Evolutionary conservation across 768 basidiomycete species (phyloP).

Genomic region (Sistotremastrum niveocremeum): DNA sequence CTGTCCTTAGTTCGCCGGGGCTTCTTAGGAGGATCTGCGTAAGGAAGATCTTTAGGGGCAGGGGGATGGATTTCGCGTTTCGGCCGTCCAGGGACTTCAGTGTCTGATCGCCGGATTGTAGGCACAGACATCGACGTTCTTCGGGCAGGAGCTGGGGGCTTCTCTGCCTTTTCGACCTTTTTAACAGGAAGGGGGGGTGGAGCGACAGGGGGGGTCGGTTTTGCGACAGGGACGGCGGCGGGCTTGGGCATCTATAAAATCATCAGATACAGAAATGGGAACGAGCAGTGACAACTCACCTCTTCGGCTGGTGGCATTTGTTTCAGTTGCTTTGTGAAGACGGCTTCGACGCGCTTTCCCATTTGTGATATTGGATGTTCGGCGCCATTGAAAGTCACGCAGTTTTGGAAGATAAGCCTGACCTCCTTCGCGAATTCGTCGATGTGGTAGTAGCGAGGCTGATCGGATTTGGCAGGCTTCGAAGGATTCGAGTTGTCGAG

Average conservation of each 20-base stretch:
- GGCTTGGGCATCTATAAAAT: constrained; percentile 24
- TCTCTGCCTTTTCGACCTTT: constrained; percentile 30
- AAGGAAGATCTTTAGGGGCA: constrained; percentile 79
- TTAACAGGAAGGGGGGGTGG: constrained; percentile 26
- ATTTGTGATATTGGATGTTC: constrained; percentile 69
- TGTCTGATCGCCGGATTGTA: constrained; percentile 54
- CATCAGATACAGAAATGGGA: background rate
- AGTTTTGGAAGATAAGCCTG: constrained; percentile 79
- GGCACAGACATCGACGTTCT: constrained; percentile 74
- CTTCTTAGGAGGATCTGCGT: constrained; percentile 65
- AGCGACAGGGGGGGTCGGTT: constrained; percentile 22
- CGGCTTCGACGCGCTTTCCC: constrained; percentile 69
- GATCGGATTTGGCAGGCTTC: constrained; percentile 52
- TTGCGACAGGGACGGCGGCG: constrained; percentile 22
- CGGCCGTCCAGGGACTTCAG: constrained; percentile 52
- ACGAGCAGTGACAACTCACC: constrained; percentile 5
- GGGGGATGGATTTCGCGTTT: constrained; percentile 98
- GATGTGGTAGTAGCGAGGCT: constrained; percentile 63
- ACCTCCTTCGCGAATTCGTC: constrained; percentile 82
- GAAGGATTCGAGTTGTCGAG: constrained; percentile 62
- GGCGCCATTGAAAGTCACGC: constrained; percentile 83
- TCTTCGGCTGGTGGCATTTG: constrained; percentile 67
- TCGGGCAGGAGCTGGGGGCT: constrained; percentile 31
- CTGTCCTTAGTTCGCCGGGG: constrained; percentile 42
- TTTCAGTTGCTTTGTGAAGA: constrained; percentile 81